Percentiles rank a stretch among this genome's conserved stretches.
phyloP scores from a whole-genome alignment of 1,284 basidiomycete species.

The Naganishia cerealis region DNA sequence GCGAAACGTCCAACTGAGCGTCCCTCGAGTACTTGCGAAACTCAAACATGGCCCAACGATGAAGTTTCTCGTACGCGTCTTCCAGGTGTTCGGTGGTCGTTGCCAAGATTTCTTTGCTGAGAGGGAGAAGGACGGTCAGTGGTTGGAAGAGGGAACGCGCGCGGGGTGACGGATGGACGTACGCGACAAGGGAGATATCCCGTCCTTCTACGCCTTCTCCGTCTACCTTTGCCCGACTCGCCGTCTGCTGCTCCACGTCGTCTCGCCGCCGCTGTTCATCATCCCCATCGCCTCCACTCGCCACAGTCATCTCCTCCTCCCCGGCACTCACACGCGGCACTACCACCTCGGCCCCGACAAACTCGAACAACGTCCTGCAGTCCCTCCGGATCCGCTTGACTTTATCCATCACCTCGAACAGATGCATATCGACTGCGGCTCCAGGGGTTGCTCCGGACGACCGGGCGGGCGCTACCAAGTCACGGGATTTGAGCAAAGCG shows the following conservation, averaged over 20 bases:
- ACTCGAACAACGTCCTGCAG: constrained; percentile 71
- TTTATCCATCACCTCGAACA: constrained; percentile 85
- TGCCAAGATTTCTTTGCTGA: constrained; percentile 82
- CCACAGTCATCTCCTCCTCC: background rate
- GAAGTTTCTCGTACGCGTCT: constrained; percentile 82
- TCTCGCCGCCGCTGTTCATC: background rate
- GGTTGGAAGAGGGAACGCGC: background rate
- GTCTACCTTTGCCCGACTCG: constrained; percentile 53
- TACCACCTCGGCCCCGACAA: constrained; percentile 24
- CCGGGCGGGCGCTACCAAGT: constrained; percentile 59
- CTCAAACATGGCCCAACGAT: constrained; percentile 78
- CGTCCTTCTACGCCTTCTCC: constrained; percentile 75
- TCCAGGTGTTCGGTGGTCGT: constrained; percentile 78
- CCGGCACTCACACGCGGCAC: background rate
- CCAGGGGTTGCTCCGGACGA: too few species aligned
- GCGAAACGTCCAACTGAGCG: constrained; percentile 72
- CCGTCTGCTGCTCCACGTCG: background rate
- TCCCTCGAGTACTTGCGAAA: constrained; percentile 79
- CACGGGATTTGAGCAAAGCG: constrained; percentile 71
- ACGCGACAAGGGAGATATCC: constrained; percentile 65
- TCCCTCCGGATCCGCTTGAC: constrained; percentile 78
- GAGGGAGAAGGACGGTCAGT: background rate
- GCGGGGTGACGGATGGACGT: constrained; percentile 39
- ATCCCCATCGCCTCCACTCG: constrained; percentile 3
- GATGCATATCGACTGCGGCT: constrained; percentile 55